Evolutionary conservation across 371 early-diverging fungal species (phyloP).

Genomic region (Rhizopus arrhizus): DNA sequence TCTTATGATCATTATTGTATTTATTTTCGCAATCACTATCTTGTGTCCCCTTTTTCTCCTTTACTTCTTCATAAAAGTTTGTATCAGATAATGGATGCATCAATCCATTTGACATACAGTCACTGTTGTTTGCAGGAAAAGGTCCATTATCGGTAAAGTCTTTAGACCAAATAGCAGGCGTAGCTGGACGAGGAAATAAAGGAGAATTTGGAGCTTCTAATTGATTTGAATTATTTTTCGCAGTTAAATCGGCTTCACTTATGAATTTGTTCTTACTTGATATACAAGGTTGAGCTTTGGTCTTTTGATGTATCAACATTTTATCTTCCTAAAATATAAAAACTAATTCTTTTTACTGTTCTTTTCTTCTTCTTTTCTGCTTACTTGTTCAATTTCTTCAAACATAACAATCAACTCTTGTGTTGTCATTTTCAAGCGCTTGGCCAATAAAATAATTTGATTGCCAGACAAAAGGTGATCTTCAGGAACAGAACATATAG

Average conservation of each 20-base stretch:
- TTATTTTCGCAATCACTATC: no score
- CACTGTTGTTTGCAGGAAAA: neutral
- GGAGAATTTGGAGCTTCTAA: neutral
- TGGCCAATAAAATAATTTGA: slow-evolving; percentile 25
- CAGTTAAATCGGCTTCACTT: neutral
- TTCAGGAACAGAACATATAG: slow-evolving; percentile 9
- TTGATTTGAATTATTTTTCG: neutral
- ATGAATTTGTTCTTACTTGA: no score
- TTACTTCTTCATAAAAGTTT: no score
- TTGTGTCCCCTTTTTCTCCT: no score
- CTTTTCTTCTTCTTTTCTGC: no score
- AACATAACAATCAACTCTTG: slow-evolving; percentile 12
- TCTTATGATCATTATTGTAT: no score
- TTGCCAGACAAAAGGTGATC: slow-evolving; percentile 23
- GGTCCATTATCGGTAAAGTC: slow-evolving; percentile 2
- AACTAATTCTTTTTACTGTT: no score
- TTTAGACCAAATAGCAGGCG: slow-evolving; percentile 24
- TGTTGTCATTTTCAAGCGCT: slow-evolving; percentile 12
- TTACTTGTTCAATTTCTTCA: slow-evolving; percentile 3
- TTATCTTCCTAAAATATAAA: neutral
- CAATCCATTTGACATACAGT: no score
- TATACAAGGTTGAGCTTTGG: no score
- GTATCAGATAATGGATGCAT: no score
- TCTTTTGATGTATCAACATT: no score
- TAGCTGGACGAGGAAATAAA: slow-evolving; percentile 15